Base-by-base conservation (phyloP, 2,329 filamentous ascomycete genomes). In the Neophaeococcomyces mojaviensis region DNA sequence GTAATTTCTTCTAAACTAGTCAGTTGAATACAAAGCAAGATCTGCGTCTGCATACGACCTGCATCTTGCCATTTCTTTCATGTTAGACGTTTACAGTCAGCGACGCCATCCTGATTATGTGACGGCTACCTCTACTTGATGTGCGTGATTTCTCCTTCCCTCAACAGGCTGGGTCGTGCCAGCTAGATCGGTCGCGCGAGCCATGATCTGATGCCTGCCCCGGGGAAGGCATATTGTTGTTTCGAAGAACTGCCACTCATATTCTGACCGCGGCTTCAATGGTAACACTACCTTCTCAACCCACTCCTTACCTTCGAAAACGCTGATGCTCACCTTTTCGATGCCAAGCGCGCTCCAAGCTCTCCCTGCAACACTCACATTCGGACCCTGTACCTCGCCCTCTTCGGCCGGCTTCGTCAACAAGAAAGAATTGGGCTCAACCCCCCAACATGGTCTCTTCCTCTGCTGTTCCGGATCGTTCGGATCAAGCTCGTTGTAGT, bases 401-500 rank as follows among this genome's bases (percentile, higher is more conserved):
- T 40, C 49, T 1, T 43, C 41, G 28, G 34, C 38, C 9, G 53
- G 53, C 19, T 19, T 47, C 15, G 51, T 47, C 20, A 55, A 49
- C 47, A 55, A 48, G n/a, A 44, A 44, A 3, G 53, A 55, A 32
- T 55, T 55, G 4, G 51, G 50, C 38, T 55, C 53, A 34, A 53
- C 53, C 28, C 34, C 33, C 53, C 53, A 55, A 9, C 52, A 51
- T 7, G 53, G 50, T 15, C 53, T 42, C 13, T 32, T 48, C 18
- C n/a, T 47, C 41, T 45, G 28, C 30, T 49, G 39, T 16, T 16
- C 12, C 4, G 48, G 44, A 37, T 53, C 53, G 18, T 38, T 46
- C 5, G 53, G 53, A 19, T 55, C 53, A 15, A 50, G 19, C 38
- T 55, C 53, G 26, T 55, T 55, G 39, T 55, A 55, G 32, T 53